Evolutionary conservation across 768 basidiomycete genomes (phyloP), one percentile per base, ranked within the genome.

Genomic region (Agaricus bisporus): DNA sequence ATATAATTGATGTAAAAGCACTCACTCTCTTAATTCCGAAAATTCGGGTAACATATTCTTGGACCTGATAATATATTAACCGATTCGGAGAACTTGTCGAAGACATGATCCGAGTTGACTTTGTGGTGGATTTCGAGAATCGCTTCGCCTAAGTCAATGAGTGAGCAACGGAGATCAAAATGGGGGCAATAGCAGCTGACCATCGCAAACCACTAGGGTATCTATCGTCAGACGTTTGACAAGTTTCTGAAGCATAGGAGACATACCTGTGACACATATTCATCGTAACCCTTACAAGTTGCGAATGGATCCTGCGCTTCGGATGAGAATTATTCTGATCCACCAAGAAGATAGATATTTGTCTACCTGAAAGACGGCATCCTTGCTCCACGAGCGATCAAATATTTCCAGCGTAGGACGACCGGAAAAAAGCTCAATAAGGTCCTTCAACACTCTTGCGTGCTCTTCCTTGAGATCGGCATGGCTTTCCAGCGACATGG

Each of bases 21-120:
- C 32, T 6, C 43, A 80, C 81, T 69, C 77, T 84, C 66, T 78
- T 80, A 41, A 63, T 67, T 5, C 77, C 76, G 14, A 81, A 57
- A 22, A 79, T 65, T 20, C 79, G 75, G n/a, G 73, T 56, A 5
- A 77, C 81, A 63, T 86, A 89, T 59, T 78, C 77, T 58, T 83
- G 84, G 10, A 67, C 76, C 62, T 87, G 82, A 28, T 73, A 68
- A 59, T 76, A 83, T 8, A 85, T 74, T 8, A 87, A 64, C 22
- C 78, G 80, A 61, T 84, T 85, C 4, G 85, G 86, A 11, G 64
- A 59, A 38, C 70, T 64, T 1, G 80, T 83, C 0, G 84, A 83
- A 0, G 81, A 76, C 68, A 87, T 76, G 5, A 86, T 70, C 25
- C 82, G 77, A 37, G 66, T 71, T 10, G 75, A 73, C 11, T 82